Evolutionary conservation across 345 rosid species (phyloP).

Genomic region (Murraya paniculata): DNA sequence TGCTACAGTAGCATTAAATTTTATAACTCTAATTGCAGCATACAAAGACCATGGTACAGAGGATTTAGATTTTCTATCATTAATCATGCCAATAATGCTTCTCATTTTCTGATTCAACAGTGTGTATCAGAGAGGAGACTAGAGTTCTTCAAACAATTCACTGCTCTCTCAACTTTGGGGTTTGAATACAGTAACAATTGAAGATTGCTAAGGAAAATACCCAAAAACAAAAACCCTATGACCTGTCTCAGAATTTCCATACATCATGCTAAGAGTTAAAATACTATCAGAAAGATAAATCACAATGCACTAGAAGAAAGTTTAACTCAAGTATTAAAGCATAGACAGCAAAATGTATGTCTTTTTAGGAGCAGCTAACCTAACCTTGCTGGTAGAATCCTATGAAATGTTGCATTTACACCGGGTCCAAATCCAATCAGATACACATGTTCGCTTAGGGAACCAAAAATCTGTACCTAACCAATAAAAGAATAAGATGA

Average conservation of each 20-base stretch:
- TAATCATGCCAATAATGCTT: not conserved
- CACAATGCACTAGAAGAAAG: not conserved
- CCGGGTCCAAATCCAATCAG: conserved; percentile 76
- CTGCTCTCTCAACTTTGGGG: not conserved
- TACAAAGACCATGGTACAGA: not conserved
- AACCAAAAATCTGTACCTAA: conserved; percentile 68
- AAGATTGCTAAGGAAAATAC: not conserved
- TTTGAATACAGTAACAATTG: not conserved
- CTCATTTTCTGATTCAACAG: not conserved
- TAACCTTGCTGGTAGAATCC: conserved; percentile 63
- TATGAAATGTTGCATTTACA: conserved; percentile 64
- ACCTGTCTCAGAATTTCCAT: not conserved
- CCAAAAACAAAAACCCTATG: not conserved
- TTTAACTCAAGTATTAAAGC: conserved; percentile 1
- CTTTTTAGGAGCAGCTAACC: conserved; percentile 5
- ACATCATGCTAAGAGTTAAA: not conserved
- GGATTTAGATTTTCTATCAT: not conserved
- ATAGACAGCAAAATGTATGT: not conserved
- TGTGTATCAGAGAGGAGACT: not conserved
- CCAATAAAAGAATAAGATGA: conserved; percentile 13
- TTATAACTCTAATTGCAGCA: not conserved
- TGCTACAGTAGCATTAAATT: not conserved
- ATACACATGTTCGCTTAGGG: conserved; percentile 43
- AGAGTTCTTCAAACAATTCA: not conserved
- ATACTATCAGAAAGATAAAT: not conserved